Base-by-base conservation (phyloP, 257 asterid species). In the Asclepias syriaca region DNA sequence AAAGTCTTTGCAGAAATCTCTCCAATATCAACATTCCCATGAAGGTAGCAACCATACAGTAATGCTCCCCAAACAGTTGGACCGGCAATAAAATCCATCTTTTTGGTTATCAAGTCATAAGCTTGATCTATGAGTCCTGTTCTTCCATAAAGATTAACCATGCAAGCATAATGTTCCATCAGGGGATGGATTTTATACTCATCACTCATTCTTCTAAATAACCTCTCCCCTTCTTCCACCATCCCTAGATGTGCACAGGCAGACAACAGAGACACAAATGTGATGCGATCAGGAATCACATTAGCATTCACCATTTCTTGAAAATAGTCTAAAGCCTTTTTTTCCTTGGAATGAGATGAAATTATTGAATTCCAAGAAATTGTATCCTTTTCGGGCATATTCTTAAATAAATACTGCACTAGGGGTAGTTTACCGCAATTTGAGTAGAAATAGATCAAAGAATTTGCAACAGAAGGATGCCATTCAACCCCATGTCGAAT, bases 51-150 rank as follows among this genome's bases (percentile, higher is more conserved):
- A 53, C 93, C 94, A 56, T 86, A 88, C 3, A 93, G 89, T 84
- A 93, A 79, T 0, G 98, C 96, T 24, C 98, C 98, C 97, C 96
- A 93, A 12, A 89, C 91, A 21, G 95, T 84, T 18, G 96, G 86
- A 24, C 97, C 96, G 27, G 92, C 92, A 77, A 85, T 86, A 7
- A 76, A 66, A 70, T 83, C 88, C 87, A 89, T 91, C 59, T 63
- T 73, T 0, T 77, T 81, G 69, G 29, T 68, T 40, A 90, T 77
- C 57, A 93, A 65, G 27, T 82, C 83, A 68, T 82, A 78, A 13
- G 96, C 98, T 79, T 85, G 74, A 6, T 76, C 58, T 12, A 89
- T 65, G 68, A 84, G 78, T 19, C 97, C 97, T 1, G 88, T 81
- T 71, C 91, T 84, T 55, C 81, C 91, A 66, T 93, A 93, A 69